Conservation (phyloP, 176 grass and related monocot genomes). For the Poa pratensis region DNA sequence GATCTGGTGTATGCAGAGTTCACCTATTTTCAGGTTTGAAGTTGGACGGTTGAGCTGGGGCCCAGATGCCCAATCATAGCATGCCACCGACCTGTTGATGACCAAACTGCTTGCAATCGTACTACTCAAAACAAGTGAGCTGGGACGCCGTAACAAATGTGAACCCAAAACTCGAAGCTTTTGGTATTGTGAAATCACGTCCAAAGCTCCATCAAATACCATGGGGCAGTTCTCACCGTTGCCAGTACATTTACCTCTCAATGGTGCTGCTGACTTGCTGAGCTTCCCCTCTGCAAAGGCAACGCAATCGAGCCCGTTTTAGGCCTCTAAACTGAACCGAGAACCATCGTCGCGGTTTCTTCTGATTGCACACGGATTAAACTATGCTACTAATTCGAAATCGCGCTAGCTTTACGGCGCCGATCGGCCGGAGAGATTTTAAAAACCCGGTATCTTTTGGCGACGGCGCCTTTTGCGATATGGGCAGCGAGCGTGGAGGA, state of each 20-base stretch:
- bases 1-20: too few species aligned
- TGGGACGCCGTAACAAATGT: too few species aligned
- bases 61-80: neutral
- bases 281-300: neutral
- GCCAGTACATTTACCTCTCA: too few species aligned
- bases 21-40: neutral
- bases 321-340: neutral
- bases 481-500: constrained; percentile 12
- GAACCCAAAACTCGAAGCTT: too few species aligned
- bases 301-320: neutral
- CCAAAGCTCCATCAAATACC: too few species aligned
- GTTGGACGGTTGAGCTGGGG: neutral
- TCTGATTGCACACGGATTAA: too few species aligned
- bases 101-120: neutral
- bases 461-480: neutral
- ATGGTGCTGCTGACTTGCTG: too few species aligned
- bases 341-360: neutral
- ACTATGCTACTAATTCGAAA: too few species aligned
- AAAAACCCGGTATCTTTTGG: neutral
- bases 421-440: neutral
- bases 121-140: neutral
- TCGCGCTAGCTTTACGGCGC: too few species aligned
- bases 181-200: too few species aligned
- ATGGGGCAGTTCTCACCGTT: too few species aligned
- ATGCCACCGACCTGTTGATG: neutral